Base-by-base conservation (phyloP, 192 early-diverging fungal genomes). In the Paraglomus brasilianum region DNA sequence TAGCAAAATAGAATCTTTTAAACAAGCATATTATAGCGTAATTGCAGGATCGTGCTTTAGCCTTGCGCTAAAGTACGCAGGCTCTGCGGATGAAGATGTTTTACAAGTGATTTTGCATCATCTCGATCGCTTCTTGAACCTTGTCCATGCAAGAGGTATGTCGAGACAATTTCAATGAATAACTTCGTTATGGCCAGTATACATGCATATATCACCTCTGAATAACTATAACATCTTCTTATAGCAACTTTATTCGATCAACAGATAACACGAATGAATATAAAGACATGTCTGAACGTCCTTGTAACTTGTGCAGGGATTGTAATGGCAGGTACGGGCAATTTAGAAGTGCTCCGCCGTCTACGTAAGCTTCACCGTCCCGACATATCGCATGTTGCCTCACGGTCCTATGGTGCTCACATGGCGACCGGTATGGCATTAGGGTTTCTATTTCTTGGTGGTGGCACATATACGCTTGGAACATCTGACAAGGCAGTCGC, bases 311-410 rank as follows among this genome's bases (percentile, higher is more conserved):
- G 87, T 5, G 73, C 85, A 0, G 82, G 88, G 1, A 82, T 93
- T 56, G 85, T 98, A 0, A 83, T 93, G 75, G 91, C 93, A 8
- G 95, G 95, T 30, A 88, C 87, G 7, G 94, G 94, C 4, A 77
- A 92, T 66, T 61, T 88, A 10, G 82, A 85, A 9, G 73, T 87
- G 5, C 76, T 92, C 43, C 70, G 79, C 44, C 66, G 88, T 17
- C 67, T 95, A 19, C 80, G 86, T 8, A 69, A 64, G 19, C 62
- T 90, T 13, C 83, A 88, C 55, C 75, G 76, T 44, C 78, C 77
- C 19, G 51, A 79, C 11, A 58, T 71, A 14, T 74, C 74, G 5
- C 59, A 66, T 7, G 86, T 90, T 46, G 71, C 82, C 41, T 75
- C 53, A 22, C 50, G 40, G 56, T 55, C 49, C 8, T 95, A 91